A percentile compares a stretch with the other conserved stretches of the same genome.
Conservation (phyloP, 306 rosid genomes). For the Medicago arabica region DNA sequence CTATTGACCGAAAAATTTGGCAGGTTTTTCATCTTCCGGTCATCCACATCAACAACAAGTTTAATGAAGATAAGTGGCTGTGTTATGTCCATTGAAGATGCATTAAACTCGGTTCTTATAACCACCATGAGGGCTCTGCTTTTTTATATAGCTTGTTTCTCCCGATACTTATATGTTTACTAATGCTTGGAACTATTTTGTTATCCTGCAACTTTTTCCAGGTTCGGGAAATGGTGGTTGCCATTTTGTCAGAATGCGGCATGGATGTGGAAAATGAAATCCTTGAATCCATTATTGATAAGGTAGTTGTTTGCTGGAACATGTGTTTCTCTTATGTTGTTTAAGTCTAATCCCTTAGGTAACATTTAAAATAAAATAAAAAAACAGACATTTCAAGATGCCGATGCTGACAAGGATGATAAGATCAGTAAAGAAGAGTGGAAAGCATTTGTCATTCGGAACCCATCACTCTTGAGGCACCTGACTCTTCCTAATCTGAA, state of each 20-base stretch:
- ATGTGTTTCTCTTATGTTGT: not conserved
- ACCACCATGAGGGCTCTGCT: constrained; percentile 17
- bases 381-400: constrained; percentile 68
- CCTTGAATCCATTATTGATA: constrained; percentile 60
- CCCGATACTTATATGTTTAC: not conserved
- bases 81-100: constrained; percentile 29
- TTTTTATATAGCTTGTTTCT: not conserved
- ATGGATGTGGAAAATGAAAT: constrained; percentile 55
- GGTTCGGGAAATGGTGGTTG: constrained; percentile 77
- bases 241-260: constrained; percentile 60
- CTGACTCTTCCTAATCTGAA: constrained; percentile 66
- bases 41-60: not conserved
- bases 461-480: constrained; percentile 63
- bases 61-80: constrained; percentile 22
- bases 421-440: constrained; percentile 73
- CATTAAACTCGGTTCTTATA: constrained; percentile 14
- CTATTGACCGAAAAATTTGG: too few species aligned
- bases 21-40: too few species aligned
- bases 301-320: constrained; percentile 46
- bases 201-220: constrained; percentile 33
- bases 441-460: constrained; percentile 55
- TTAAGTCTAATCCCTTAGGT: constrained; percentile 14
- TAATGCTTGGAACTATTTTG: constrained; percentile 13
- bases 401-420: constrained; percentile 67
- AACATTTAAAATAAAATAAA: constrained; percentile 27